Evolutionary conservation across 2,329 filamentous ascomycete species (phyloP).

Genomic region (Colletotrichum simmondsii): DNA sequence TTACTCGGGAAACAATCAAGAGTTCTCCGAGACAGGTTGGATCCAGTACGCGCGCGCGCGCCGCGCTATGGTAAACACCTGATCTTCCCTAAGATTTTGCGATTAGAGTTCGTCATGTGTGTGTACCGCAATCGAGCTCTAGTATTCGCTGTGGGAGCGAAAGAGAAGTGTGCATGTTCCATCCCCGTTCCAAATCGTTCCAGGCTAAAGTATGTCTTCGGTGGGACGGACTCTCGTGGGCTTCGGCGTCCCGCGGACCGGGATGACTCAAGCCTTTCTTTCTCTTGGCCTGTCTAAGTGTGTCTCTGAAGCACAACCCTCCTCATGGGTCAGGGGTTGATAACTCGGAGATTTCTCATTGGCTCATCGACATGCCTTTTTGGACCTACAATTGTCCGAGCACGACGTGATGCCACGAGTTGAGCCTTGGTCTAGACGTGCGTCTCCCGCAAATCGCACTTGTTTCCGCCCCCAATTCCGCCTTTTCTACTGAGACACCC

Average conservation of each 20-base stretch:
- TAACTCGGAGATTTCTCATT: neutral
- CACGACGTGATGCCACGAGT: neutral
- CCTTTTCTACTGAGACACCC: neutral
- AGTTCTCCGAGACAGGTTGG: neutral
- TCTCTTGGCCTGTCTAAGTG: neutral
- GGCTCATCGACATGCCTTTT: neutral
- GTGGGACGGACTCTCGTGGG: neutral
- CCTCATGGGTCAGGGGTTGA: neutral
- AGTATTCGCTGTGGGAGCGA: neutral
- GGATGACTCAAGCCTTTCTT: conserved; percentile 2
- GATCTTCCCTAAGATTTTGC: neutral
- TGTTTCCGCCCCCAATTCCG: neutral
- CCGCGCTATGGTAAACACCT: conserved; percentile 21
- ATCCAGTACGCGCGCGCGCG: neutral
- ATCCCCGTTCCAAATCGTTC: conserved; percentile 39
- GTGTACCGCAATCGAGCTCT: neutral
- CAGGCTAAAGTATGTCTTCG: conserved; percentile 22
- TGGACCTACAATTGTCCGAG: conserved; percentile 9
- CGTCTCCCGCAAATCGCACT: neutral
- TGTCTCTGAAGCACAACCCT: neutral
- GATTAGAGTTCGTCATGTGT: conserved; percentile 10
- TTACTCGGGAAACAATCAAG: neutral
- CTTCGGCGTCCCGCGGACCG: conserved; percentile 17
- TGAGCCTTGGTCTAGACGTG: conserved; percentile 3
- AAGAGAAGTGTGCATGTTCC: conserved; percentile 35